Evolutionary conservation across 2,329 filamentous ascomycete species (phyloP).

Genomic region (Aureobasidium sp.): DNA sequence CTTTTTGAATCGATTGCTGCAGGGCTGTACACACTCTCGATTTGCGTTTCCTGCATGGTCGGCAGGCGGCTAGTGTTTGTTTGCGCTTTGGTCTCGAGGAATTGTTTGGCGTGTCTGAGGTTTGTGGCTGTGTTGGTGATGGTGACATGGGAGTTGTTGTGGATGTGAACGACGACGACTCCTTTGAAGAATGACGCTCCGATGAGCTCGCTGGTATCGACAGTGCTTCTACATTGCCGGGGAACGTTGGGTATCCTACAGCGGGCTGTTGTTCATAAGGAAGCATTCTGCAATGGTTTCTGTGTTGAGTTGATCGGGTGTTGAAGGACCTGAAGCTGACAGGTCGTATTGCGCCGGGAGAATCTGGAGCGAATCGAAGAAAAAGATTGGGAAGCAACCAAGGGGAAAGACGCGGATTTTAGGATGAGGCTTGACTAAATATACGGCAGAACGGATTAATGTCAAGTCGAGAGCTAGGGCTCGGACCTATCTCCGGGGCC

Average conservation of each 20-base stretch:
- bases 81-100: not conserved
- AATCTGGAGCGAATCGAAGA: not conserved
- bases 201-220: not conserved
- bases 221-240: slow-evolving; percentile 4
- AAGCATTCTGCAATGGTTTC: too few species aligned
- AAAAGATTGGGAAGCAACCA: not conserved
- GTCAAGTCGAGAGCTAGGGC: not conserved
- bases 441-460: not conserved
- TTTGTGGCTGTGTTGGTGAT: not conserved
- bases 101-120: not conserved
- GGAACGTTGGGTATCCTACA: not conserved
- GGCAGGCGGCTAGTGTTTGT: slow-evolving; percentile 12
- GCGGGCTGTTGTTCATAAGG: not conserved
- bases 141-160: not conserved
- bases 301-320: not conserved
- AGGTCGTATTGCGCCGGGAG: not conserved
- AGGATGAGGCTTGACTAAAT: not conserved
- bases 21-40: not conserved
- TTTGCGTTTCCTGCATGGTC: slow-evolving; percentile 8
- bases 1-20: not conserved
- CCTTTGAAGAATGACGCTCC: not conserved
- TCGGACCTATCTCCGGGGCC: not conserved
- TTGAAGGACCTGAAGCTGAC: too few species aligned
- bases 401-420: not conserved
- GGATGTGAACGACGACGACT: not conserved